These are phyloP conservation scores for Fulvia fulva DNA, from an alignment of 2,329 filamentous ascomycete species.

Conservation along the genomic window DNA sequence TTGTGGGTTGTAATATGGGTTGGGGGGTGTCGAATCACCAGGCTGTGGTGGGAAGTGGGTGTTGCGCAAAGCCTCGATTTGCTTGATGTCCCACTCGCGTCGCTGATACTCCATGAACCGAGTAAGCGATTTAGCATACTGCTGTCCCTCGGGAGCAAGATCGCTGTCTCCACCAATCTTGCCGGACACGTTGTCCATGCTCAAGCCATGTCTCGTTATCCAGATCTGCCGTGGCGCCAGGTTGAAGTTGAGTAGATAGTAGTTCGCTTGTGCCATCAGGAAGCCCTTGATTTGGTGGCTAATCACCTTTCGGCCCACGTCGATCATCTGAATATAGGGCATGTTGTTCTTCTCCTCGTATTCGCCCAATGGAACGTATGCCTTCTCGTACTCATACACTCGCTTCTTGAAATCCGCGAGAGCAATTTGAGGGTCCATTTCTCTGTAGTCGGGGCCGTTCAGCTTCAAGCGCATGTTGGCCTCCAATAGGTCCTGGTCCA, in stretches of 20 bases:
- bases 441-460: slow-evolving; percentile 90
- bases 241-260: slow-evolving; percentile 95
- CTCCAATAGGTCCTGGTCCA: slow-evolving; percentile 78
- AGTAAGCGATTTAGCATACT: slow-evolving; percentile 75
- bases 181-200: slow-evolving; percentile 76
- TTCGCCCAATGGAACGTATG: slow-evolving; percentile 78
- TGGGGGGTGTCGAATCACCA: slow-evolving; percentile 90
- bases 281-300: slow-evolving; percentile 89
- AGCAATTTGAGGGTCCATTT: slow-evolving; percentile 82
- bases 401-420: slow-evolving; percentile 89
- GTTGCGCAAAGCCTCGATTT: slow-evolving; percentile 70
- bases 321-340: slow-evolving; percentile 97
- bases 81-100: slow-evolving; percentile 75
- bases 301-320: slow-evolving; percentile 91
- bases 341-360: slow-evolving; percentile 80
- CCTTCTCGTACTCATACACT: slow-evolving; percentile 88
- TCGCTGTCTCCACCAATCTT: slow-evolving; percentile 89
- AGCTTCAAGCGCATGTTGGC: slow-evolving; percentile 97
- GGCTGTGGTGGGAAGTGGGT: slow-evolving; percentile 84
- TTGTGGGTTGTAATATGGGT: slow-evolving; percentile 69
- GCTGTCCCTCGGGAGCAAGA: slow-evolving; percentile 72
- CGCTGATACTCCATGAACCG: slow-evolving; percentile 80
- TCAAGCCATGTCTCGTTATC: slow-evolving; percentile 95
- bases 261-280: slow-evolving; percentile 84
- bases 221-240: slow-evolving; percentile 92